phyloP scores from a whole-genome alignment of 768 basidiomycete species.

The Amanita exitialis region DNA sequence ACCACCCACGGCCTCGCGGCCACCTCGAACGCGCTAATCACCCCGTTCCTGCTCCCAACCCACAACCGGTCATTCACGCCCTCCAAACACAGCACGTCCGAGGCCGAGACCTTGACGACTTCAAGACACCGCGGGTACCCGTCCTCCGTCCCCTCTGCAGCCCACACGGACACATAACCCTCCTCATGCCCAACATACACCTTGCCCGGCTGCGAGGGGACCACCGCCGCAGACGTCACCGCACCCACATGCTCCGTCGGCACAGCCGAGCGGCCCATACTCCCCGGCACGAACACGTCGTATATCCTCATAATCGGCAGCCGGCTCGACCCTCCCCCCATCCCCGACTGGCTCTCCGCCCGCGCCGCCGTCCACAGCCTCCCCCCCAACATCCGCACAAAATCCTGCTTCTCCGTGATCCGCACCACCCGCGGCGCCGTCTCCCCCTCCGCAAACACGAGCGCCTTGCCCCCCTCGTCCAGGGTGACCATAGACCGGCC shows the following conservation, averaged over 20 bases:
- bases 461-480: slow-evolving; percentile 79
- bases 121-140: slow-evolving; percentile 58
- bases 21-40: slow-evolving; percentile 76
- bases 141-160: slow-evolving; percentile 32
- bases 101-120: slow-evolving; percentile 70
- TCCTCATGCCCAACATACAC: slow-evolving; percentile 91
- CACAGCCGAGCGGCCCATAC: slow-evolving; percentile 39
- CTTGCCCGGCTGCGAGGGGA: slow-evolving; percentile 54
- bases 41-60: slow-evolving; percentile 79
- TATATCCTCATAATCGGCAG: slow-evolving; percentile 75
- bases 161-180: slow-evolving; percentile 84
- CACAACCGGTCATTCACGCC: slow-evolving; percentile 81
- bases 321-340: slow-evolving; percentile 23
- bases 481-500: slow-evolving; percentile 64
- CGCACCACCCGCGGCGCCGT: slow-evolving; percentile 51
- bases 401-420: slow-evolving; percentile 75
- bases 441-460: slow-evolving; percentile 54
- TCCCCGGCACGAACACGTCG: slow-evolving; percentile 58
- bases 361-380: slow-evolving; percentile 78
- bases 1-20: slow-evolving; percentile 68
- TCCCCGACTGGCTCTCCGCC: slow-evolving; percentile 27
- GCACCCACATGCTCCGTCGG: slow-evolving; percentile 71
- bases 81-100: slow-evolving; percentile 74
- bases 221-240: slow-evolving; percentile 69
- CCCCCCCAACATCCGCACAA: slow-evolving; percentile 62